Base-by-base conservation (phyloP, 345 rosid genomes). In the Salix koriyanagi region DNA sequence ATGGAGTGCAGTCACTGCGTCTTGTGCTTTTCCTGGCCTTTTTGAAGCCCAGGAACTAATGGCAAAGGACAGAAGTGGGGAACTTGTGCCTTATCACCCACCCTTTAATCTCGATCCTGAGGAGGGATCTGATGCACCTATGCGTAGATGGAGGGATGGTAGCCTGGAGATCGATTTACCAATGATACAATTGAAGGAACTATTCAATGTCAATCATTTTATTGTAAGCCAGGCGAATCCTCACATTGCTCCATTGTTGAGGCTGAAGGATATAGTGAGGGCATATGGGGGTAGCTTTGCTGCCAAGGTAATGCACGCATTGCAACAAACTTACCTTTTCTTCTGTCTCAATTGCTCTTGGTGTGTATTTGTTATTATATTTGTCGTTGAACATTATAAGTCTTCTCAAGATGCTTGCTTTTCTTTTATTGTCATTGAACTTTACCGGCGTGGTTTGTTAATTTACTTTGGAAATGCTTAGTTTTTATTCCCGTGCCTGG, bases 141-240 rank as follows among this genome's bases (percentile, higher is more conserved):
- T 76, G 52, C 97, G 98, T 30, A 84, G 98, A 37, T 96, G 99
- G 98, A 92, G 98, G 83, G 99, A 96, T 83, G 99, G 99, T 70
- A 93, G 99, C 85, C 86, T 96, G 88, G 98, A 96, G 90, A 89
- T 93, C 72, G 98, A 96, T 84, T 82, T 96, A 75, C 99, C 99
- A 8, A 96, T 92, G 99, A 96, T 93, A 90, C 98, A 96, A 82
- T 82, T 96, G 84, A 96, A 96, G 85, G 99, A 96, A 75, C 87
- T 96, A 21, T 96, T 96, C 76, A 96, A 96, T 79, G 99, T 96
- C 73, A 96, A 96, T 84, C 98, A 96, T 84, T 96, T 96, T 77
- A 96, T 93, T 32, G 99, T 93, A 72, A 93, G 97, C 70, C 98
- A 96, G 79, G 99, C 99, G n/a, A 96, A 93, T 83, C 99, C 99